phyloP scores from a whole-genome alignment of 1,284 basidiomycete species.

The Puccinia novopanici region DNA sequence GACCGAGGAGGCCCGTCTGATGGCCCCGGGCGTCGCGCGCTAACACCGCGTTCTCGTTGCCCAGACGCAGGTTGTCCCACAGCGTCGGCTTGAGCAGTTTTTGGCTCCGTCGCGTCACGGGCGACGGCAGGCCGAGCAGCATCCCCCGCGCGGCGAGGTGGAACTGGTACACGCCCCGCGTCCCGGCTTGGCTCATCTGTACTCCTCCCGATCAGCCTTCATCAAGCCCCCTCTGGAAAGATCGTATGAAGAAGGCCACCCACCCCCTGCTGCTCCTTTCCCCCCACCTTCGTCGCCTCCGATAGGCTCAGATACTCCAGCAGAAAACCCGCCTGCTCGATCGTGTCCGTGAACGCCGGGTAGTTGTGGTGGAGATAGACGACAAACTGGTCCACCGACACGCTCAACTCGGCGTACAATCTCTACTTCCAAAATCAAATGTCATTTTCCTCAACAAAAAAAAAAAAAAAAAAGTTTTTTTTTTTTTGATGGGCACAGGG shows the following conservation, averaged over 20 bases:
- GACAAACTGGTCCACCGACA: slow-evolving; percentile 83
- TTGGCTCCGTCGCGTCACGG: slow-evolving; percentile 14
- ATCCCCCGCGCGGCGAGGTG: slow-evolving; percentile 27
- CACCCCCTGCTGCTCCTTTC: background rate
- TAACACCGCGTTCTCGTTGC: slow-evolving; percentile 19
- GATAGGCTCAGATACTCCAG: slow-evolving; percentile 78
- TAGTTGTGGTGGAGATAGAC: slow-evolving; percentile 94
- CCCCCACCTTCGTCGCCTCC: slow-evolving; percentile 67
- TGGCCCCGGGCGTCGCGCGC: too few relatives aligned
- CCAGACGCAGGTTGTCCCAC: slow-evolving; percentile 1
- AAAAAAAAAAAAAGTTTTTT: slow-evolving; percentile 25
- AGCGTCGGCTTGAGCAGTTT: slow-evolving; percentile 23
- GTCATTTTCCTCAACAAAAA: too few relatives aligned
- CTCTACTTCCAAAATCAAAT: slow-evolving; percentile 63
- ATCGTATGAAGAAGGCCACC: background rate
- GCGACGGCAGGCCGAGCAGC: slow-evolving; percentile 25
- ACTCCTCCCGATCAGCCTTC: background rate
- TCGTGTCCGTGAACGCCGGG: slow-evolving; percentile 73
- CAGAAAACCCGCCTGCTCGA: slow-evolving; percentile 74
- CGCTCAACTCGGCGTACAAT: slow-evolving; percentile 80
- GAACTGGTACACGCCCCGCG: slow-evolving; percentile 29
- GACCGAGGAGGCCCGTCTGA: background rate
- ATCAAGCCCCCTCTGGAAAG: background rate
- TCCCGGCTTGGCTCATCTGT: slow-evolving; percentile 21
- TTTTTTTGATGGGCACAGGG: slow-evolving; percentile 61